Base-by-base conservation (phyloP, 2,329 filamentous ascomycete genomes). In the Alternaria angustiovoidea region DNA sequence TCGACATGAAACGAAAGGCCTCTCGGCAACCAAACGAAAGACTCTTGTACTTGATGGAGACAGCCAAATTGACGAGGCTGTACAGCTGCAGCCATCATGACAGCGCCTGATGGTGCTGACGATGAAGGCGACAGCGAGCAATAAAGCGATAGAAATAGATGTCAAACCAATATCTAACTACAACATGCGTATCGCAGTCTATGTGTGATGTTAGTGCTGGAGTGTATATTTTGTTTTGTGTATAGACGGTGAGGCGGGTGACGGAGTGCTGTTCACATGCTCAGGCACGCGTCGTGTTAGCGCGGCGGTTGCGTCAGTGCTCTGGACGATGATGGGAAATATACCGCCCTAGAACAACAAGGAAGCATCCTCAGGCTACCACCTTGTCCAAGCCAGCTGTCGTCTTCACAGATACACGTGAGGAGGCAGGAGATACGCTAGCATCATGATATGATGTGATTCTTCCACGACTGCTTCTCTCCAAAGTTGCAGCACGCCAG, bases 251-350 rank as follows among this genome's bases (percentile, higher is more conserved):
- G 46, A 44, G 44, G 32, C 24, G 57, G 24, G 22, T 30, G 55
- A 34, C 38, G 49, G 52, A 59, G 22, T 28, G 22, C 38, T 46
- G 57, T 59, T 59, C 63, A 66, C 65, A 65, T 69, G 70, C 61
- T 61, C 61, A 66, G 64, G 66, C 65, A 62, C 53, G 53, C 57
- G 57, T 57, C 62, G 43, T 57, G 57, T 63, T 68, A 68, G 70
- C 70, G 70, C 62, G 55, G 57, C 66, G 46, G 57, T 64, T 73
- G 72, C 72, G 72, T 74, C 72, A 74, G 68, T 69, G 66, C 67
- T 69, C 61, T 42, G 54, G 55, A 61, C 59, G 61, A 59, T 54
- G 61, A 66, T 64, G 38, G 36, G 57, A 63, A 61, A 42, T 41
- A 46, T 61, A 60, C 54, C 59, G 44, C 56, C 54, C 53, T 38